These are phyloP conservation scores for Fusarium sublunatum DNA, from an alignment of 2,329 filamentous ascomycete species.

Conservation along the genomic window DNA sequence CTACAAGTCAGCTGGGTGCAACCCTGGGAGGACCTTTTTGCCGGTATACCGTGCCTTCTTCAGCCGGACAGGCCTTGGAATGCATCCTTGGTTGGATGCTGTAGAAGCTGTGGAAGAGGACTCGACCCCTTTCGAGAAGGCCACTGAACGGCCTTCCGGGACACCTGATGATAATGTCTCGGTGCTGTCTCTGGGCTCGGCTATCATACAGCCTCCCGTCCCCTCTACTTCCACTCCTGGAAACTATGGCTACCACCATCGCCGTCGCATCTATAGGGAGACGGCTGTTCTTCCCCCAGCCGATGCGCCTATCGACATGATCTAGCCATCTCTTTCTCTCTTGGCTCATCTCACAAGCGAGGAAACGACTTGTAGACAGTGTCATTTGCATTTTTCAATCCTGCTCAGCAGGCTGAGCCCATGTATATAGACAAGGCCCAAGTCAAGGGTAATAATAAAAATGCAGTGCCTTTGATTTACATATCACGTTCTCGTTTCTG, in stretches of 20 bases:
- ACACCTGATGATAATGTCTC: neutral
- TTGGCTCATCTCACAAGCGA: no score
- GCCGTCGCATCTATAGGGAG: constrained; percentile 3
- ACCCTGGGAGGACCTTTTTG: neutral
- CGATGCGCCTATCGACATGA: neutral
- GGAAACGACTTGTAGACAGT: no score
- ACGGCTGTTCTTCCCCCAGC: neutral
- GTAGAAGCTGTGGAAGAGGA: no score
- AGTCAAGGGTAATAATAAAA: no score
- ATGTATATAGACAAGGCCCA: no score
- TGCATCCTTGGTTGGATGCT: constrained; percentile 5
- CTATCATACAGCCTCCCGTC: neutral
- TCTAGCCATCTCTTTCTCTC: neutral
- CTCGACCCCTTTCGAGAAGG: neutral
- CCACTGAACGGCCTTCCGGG: neutral
- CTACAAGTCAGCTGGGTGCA: neutral
- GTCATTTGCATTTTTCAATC: no score
- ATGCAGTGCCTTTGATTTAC: no score
- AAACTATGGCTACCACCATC: neutral
- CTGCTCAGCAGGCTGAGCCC: no score
- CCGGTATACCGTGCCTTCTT: neutral
- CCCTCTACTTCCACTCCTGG: neutral
- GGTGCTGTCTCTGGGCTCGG: neutral
- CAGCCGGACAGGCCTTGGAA: constrained; percentile 3
- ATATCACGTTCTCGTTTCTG: no score